A percentile compares a stretch with the other conserved stretches of the same genome.
Conservation (phyloP, 176 grass and related monocot genomes). For the Triticum aestivum region DNA sequence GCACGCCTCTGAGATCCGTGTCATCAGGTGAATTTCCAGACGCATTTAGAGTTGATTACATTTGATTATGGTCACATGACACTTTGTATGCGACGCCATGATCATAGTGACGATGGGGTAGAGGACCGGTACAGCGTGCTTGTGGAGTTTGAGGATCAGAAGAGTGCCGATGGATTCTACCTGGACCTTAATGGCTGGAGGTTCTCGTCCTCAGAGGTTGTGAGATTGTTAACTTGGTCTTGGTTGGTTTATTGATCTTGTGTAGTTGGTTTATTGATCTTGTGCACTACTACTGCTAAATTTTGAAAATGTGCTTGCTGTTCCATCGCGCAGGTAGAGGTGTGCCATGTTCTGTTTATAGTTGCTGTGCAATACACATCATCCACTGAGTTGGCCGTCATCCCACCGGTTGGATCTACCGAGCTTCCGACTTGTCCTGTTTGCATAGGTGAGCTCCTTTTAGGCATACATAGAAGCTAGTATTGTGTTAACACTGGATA, state of each 20-base stretch:
- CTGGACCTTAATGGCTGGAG: constrained; percentile 94
- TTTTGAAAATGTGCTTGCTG: background rate
- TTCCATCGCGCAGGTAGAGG: constrained; percentile 65
- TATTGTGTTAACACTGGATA: background rate
- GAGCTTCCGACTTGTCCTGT: constrained; percentile 90
- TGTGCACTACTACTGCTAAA: constrained; percentile 4
- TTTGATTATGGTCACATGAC: background rate
- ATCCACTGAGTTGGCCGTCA: constrained; percentile 52
- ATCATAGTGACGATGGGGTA: constrained; percentile 49
- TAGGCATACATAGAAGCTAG: background rate
- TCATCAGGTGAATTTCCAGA: constrained; percentile 58
- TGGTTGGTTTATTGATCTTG: constrained; percentile 14
- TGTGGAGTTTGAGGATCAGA: constrained; percentile 89
- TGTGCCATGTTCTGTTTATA: constrained; percentile 86
- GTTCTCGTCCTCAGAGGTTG: constrained; percentile 74
- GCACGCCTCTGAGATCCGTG: constrained; percentile 44
- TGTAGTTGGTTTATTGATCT: constrained; percentile 13
- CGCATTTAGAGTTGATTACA: background rate
- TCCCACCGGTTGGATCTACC: constrained; percentile 62
- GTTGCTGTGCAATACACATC: constrained; percentile 62
- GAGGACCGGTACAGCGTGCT: constrained; percentile 94
- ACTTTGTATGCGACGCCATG: background rate
- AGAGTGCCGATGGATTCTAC: constrained; percentile 73
- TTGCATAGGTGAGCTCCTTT: constrained; percentile 74
- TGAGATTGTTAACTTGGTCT: background rate